Evolutionary conservation across 306 rosid genomes (phyloP).

Genomic region (Cajanus cajan): DNA sequence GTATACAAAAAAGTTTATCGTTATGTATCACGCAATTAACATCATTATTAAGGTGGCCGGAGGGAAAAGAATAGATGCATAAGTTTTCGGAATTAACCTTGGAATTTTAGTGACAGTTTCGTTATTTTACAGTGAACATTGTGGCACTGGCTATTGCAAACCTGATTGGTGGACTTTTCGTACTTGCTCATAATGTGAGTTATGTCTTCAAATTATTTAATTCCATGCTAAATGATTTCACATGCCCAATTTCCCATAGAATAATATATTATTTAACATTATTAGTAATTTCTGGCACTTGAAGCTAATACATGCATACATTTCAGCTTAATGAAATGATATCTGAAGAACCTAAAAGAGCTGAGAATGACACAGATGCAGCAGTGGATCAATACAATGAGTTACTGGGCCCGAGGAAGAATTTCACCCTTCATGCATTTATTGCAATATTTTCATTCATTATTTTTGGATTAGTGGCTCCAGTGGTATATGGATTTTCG

Average conservation of each 20-base stretch:
- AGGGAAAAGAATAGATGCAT: not conserved
- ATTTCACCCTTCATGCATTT: constrained; percentile 57
- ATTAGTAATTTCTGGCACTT: not conserved
- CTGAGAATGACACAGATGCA: not conserved
- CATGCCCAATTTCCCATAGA: too few relatives aligned
- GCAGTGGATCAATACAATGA: constrained; percentile 44
- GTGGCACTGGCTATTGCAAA: constrained; percentile 75
- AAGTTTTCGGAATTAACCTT: not conserved
- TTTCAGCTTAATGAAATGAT: constrained; percentile 60
- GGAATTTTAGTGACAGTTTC: not conserved
- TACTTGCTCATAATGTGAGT: constrained; percentile 72
- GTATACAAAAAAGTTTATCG: not conserved
- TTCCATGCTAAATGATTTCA: too few relatives aligned
- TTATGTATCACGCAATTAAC: not conserved
- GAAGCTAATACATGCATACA: not conserved
- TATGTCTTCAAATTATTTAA: not conserved
- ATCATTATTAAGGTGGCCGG: not conserved
- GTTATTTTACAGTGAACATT: constrained; percentile 58
- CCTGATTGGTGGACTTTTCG: constrained; percentile 72
- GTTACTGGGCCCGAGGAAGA: constrained; percentile 48
- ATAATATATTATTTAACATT: too few relatives aligned
- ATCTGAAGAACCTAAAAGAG: constrained; percentile 16
- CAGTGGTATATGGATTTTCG: constrained; percentile 67
- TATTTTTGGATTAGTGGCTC: constrained; percentile 69
- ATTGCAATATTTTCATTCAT: constrained; percentile 62